Conservation (phyloP, 148 eudicot species). For the Amaranthus palmeri region DNA sequence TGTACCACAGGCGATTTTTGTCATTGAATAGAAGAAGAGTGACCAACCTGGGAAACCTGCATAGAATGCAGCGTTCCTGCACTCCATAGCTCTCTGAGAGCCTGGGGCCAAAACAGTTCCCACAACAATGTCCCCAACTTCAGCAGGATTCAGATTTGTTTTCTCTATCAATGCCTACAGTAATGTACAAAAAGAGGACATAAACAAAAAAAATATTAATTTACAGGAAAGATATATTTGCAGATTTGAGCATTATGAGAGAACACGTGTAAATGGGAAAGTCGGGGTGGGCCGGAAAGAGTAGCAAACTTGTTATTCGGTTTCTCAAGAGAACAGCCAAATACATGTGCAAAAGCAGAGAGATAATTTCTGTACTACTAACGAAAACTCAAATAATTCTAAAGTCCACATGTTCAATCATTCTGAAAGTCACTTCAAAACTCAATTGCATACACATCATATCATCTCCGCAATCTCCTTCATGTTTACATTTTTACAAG, state of each 20-base stretch:
- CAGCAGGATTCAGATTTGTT: constrained; percentile 86
- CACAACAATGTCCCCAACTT: constrained; percentile 96
- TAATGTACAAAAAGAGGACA: constrained; percentile 2
- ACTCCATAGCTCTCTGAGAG: constrained; percentile 88
- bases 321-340: not conserved
- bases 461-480: not conserved
- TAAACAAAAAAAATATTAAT: not conserved
- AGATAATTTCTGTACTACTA: not conserved
- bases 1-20: not conserved
- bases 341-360: too few species aligned
- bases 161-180: constrained; percentile 82
- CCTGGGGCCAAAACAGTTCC: constrained; percentile 93
- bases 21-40: not conserved
- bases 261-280: not conserved
- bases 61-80: constrained; percentile 94
- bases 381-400: not conserved
- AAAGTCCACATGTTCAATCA: not conserved
- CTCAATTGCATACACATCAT: too few species aligned
- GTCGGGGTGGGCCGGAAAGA: not conserved
- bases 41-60: constrained; percentile 91
- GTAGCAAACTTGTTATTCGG: not conserved
- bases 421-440: not conserved
- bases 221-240: not conserved
- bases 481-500: not conserved
- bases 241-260: not conserved